phyloP scores from a whole-genome alignment of 139 green algal species.

The Chlamydomonas incerta region DNA sequence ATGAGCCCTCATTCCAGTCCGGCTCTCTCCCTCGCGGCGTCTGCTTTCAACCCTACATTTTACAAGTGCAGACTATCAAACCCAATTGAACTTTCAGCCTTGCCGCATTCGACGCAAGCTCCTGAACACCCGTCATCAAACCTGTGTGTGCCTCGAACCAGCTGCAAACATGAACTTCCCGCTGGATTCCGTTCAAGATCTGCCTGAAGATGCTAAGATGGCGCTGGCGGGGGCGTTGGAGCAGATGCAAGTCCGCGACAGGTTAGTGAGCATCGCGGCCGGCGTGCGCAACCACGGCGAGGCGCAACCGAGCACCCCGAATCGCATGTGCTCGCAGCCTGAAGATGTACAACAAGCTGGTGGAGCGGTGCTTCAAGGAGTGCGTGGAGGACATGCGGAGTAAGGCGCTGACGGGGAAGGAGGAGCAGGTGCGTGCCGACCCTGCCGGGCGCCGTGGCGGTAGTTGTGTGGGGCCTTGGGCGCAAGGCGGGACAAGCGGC shows the following conservation, averaged over 20 bases:
- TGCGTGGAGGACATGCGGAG: slow-evolving; percentile 94
- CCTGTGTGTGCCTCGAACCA: too few relatives aligned
- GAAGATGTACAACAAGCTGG: slow-evolving; percentile 97
- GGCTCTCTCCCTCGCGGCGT: too few relatives aligned
- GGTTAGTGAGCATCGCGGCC: slow-evolving; percentile 52
- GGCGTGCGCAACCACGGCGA: neutral
- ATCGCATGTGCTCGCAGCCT: slow-evolving; percentile 66
- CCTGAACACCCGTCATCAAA: too few relatives aligned
- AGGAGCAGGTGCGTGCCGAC: slow-evolving; percentile 90
- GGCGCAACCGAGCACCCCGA: neutral
- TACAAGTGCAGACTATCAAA: too few relatives aligned
- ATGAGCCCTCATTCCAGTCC: too few relatives aligned
- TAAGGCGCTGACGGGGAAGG: slow-evolving; percentile 88
- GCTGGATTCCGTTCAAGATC: slow-evolving; percentile 39
- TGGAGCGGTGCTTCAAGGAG: slow-evolving; percentile 95
- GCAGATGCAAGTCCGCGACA: slow-evolving; percentile 91
- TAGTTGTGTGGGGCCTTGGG: too few relatives aligned
- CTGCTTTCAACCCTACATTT: too few relatives aligned
- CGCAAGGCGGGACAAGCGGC: too few relatives aligned
- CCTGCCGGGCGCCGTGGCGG: too few relatives aligned
- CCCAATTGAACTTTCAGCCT: too few relatives aligned
- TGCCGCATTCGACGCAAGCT: too few relatives aligned
- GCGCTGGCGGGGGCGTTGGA: slow-evolving; percentile 69
- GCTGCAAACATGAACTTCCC: slow-evolving; percentile 45
- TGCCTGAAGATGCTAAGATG: slow-evolving; percentile 48